Evolutionary conservation across 1,139 yeast species (phyloP).

Genomic region (Zygoascus sp.): DNA sequence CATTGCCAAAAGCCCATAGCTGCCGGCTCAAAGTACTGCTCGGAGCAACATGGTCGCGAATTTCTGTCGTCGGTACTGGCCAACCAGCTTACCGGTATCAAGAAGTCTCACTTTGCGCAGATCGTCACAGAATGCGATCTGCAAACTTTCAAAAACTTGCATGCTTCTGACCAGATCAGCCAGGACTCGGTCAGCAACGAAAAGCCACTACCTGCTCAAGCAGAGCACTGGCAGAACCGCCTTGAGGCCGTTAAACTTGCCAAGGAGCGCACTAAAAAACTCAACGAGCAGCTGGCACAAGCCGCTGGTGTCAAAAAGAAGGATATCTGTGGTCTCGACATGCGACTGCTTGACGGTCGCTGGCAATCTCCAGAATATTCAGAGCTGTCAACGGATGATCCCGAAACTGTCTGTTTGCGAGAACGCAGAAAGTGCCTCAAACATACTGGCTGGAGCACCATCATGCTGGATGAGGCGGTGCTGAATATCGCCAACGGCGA

Average conservation of each 20-base stretch:
- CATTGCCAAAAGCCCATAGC: constrained; percentile 58
- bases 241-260: constrained; percentile 25
- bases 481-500: constrained; percentile 5
- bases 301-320: constrained; percentile 29
- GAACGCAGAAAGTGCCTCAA: constrained; percentile 63
- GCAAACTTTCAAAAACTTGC: constrained; percentile 14
- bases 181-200: constrained; percentile 23
- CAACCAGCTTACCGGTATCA: constrained; percentile 12
- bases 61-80: constrained; percentile 41
- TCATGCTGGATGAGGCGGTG: constrained; percentile 33
- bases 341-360: constrained; percentile 27
- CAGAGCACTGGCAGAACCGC: constrained; percentile 21
- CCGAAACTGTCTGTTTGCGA: constrained; percentile 45
- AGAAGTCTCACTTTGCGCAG: constrained; percentile 29
- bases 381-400: constrained; percentile 22
- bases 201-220: constrained; percentile 12
- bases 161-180: background rate
- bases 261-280: constrained; percentile 23
- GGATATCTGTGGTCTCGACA: constrained; percentile 43
- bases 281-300: constrained; percentile 22
- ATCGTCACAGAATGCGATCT: constrained; percentile 16
- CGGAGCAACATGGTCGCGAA: constrained; percentile 61
- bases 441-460: constrained; percentile 64
- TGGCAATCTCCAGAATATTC: constrained; percentile 22
- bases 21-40: constrained; percentile 66